Percentiles rank a stretch among this genome's conserved stretches.
Evolutionary conservation across 2,329 filamentous ascomycete genomes (phyloP).

Genomic region (Calonectria pseudoreteaudii): DNA sequence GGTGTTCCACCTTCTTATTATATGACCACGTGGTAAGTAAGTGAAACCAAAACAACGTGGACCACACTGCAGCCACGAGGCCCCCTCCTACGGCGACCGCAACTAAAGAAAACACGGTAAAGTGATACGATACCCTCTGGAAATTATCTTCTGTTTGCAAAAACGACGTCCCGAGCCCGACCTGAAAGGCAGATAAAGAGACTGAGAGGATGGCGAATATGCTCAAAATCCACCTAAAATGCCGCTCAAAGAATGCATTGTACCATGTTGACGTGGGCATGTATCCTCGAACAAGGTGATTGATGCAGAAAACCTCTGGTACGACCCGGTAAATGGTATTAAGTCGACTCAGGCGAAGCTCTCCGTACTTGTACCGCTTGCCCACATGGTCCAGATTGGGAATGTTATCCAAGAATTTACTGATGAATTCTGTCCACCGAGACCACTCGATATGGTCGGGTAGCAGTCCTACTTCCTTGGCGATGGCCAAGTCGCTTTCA

Average conservation of each 20-base stretch:
- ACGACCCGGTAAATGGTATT: conserved; percentile 21
- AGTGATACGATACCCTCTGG: background rate
- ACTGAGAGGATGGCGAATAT: conserved; percentile 20
- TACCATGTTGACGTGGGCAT: conserved; percentile 16
- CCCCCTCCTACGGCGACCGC: background rate
- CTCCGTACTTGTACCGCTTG: conserved; percentile 24
- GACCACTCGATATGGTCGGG: background rate
- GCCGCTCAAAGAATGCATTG: conserved; percentile 11
- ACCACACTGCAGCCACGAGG: conserved; percentile 6
- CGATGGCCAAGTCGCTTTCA: conserved; percentile 15
- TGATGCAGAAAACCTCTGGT: background rate
- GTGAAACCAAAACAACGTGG: conserved; percentile 20
- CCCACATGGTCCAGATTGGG: background rate
- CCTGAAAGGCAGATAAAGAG: conserved; percentile 19
- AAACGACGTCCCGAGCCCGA: conserved; percentile 6
- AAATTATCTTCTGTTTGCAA: conserved; percentile 1
- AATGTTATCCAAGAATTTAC: background rate
- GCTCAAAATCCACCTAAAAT: conserved; percentile 20
- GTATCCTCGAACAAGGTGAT: background rate
- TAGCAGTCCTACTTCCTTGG: conserved; percentile 4
- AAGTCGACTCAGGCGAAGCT: conserved; percentile 27
- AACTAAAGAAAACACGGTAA: conserved; percentile 1
- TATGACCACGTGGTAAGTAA: background rate
- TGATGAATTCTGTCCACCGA: conserved; percentile 17
- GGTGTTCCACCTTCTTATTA: background rate